Conservation (phyloP, 805 yeast genomes). For the Barnettozyma pratensis region DNA sequence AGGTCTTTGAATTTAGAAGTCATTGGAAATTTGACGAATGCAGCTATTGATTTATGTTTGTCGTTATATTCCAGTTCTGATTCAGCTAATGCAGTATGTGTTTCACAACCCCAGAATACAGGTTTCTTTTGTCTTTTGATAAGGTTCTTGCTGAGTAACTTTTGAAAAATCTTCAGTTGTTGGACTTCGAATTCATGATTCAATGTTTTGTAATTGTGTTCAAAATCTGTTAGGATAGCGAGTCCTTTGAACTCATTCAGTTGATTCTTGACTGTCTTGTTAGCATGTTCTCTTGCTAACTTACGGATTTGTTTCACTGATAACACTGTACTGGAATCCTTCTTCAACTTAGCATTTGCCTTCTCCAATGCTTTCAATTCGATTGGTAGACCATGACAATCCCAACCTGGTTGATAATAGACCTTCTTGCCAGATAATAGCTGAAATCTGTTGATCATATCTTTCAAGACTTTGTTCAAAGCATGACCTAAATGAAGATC, state of each 20-base stretch:
- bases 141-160: constrained; percentile 58
- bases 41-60: constrained; percentile 62
- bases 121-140: constrained; percentile 87
- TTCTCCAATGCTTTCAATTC: constrained; percentile 76
- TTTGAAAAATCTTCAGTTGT: constrained; percentile 67
- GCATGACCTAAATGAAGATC: constrained; percentile 91
- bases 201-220: constrained; percentile 68
- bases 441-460: constrained; percentile 71
- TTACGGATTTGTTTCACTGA: constrained; percentile 52
- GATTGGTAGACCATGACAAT: constrained; percentile 96
- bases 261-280: constrained; percentile 60
- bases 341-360: constrained; percentile 30
- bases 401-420: constrained; percentile 92
- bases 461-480: constrained; percentile 82
- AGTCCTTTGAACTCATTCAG: constrained; percentile 56
- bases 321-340: constrained; percentile 30
- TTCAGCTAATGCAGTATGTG: constrained; percentile 92
- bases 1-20: constrained; percentile 15
- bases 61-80: constrained; percentile 89
- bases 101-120: constrained; percentile 96
- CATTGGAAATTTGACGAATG: constrained; percentile 63
- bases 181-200: constrained; percentile 62
- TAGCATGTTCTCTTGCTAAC: constrained; percentile 68
- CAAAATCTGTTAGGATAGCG: constrained; percentile 84
- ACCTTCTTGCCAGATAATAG: constrained; percentile 58